These are phyloP conservation scores for Leccinellum luteum DNA, from an alignment of 768 basidiomycete species.

Conservation along the genomic window DNA sequence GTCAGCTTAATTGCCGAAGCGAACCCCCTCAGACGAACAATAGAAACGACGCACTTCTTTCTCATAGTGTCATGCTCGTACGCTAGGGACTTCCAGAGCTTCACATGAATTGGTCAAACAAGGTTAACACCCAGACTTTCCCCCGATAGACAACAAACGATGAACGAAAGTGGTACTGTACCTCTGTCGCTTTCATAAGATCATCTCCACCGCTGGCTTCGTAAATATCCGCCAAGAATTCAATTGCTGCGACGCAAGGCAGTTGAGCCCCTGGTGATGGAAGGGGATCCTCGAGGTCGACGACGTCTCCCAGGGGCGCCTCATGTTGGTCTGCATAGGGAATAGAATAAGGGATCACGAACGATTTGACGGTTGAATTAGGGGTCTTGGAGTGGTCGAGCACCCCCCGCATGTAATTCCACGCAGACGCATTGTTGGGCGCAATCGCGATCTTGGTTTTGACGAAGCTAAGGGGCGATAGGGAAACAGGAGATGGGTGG, in stretches of 20 bases:
- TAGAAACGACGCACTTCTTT: constrained; percentile 57
- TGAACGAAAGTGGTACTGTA: constrained; percentile 23
- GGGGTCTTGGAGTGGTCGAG: constrained; percentile 61
- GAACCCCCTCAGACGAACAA: constrained; percentile 5
- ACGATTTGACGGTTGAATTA: constrained; percentile 51
- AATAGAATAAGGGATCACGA: constrained; percentile 63
- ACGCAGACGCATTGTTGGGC: constrained; percentile 92
- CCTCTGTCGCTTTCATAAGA: constrained; percentile 48
- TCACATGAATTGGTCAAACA: constrained; percentile 10
- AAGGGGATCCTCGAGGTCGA: constrained; percentile 72
- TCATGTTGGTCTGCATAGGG: constrained; percentile 29
- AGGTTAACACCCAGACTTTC: constrained; percentile 7
- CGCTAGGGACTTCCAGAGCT: constrained; percentile 74
- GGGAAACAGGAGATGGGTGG: background rate
- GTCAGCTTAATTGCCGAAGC: constrained; percentile 26
- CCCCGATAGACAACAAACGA: background rate
- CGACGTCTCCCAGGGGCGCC: constrained; percentile 42
- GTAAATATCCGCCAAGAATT: constrained; percentile 80
- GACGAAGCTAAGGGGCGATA: constrained; percentile 55
- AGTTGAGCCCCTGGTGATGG: constrained; percentile 65
- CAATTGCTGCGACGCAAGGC: constrained; percentile 76
- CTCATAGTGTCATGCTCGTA: constrained; percentile 71
- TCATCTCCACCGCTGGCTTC: constrained; percentile 54
- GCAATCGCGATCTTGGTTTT: constrained; percentile 81
- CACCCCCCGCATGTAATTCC: constrained; percentile 95